These are phyloP conservation scores for Dissophora globulifera DNA, from an alignment of 192 early-diverging fungal genomes.

Conservation along the genomic window DNA sequence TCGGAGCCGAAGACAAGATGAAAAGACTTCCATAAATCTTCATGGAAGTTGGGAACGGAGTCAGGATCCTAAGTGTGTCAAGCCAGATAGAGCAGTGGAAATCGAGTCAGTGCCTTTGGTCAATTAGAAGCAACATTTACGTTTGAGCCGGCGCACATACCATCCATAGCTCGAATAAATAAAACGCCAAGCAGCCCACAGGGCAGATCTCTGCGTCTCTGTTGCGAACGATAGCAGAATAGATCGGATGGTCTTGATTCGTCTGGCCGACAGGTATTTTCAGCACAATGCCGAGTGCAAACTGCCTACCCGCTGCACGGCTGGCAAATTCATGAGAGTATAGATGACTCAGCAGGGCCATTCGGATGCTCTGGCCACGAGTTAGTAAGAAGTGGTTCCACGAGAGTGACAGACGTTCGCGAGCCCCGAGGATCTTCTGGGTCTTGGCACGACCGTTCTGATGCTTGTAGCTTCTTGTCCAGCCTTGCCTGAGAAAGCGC, in stretches of 20 bases:
- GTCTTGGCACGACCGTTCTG: neutral
- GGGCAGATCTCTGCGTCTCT: constrained; percentile 22
- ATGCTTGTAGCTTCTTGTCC: constrained; percentile 5
- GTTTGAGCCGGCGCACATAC: neutral
- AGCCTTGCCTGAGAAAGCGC: neutral
- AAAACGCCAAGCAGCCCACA: constrained; percentile 11
- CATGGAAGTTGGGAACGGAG: neutral
- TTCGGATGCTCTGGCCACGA: constrained; percentile 1
- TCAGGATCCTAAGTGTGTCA: neutral
- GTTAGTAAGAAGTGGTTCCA: constrained; percentile 10
- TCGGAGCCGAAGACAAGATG: neutral
- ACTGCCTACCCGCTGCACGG: neutral
- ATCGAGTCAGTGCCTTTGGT: neutral
- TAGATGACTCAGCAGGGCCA: neutral
- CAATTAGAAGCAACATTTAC: neutral
- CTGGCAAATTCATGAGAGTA: neutral
- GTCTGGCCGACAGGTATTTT: constrained; percentile 1
- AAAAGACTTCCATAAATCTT: constrained; percentile 1
- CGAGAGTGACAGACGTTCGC: neutral
- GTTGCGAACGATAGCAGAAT: constrained; percentile 1
- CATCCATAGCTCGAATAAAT: constrained; percentile 11
- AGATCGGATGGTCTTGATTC: neutral
- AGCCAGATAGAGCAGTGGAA: too few relatives aligned
- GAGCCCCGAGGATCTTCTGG: neutral
- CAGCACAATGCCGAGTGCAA: constrained; percentile 8